A percentile compares a stretch with the other conserved stretches of the same genome.
Conservation (phyloP, 345 rosid genomes). For the Raphanus raphanistrum region DNA sequence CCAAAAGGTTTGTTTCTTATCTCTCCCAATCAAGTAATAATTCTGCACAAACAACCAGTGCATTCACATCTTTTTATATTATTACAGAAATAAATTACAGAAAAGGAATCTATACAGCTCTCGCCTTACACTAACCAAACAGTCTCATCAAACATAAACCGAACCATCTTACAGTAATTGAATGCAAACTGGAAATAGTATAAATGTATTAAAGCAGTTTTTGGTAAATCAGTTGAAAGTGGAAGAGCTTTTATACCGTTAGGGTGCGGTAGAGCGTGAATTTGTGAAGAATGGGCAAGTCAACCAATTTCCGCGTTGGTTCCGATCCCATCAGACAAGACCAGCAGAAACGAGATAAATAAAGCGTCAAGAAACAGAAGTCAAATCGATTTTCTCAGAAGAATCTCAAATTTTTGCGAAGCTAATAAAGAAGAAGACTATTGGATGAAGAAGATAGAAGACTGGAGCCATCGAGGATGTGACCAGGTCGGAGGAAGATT, state of each 20-base stretch:
- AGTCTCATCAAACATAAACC: not conserved
- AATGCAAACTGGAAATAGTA: not conserved
- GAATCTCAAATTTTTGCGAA: not conserved
- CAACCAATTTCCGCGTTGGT: constrained; percentile 30
- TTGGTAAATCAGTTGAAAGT: not conserved
- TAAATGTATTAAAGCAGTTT: not conserved
- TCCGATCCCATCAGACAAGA: constrained; percentile 44
- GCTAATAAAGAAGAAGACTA: not conserved
- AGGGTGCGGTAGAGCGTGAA: constrained; percentile 78
- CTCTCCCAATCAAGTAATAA: constrained; percentile 81
- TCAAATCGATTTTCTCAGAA: not conserved
- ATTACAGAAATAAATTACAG: not conserved
- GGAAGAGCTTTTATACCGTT: constrained; percentile 47
- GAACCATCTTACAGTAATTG: not conserved
- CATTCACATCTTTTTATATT: not conserved
- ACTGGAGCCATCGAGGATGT: constrained; percentile 33
- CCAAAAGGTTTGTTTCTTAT: constrained; percentile 57
- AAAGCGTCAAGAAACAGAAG: not conserved
- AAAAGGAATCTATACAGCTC: not conserved
- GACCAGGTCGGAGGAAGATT: constrained; percentile 15
- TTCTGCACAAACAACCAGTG: constrained; percentile 46
- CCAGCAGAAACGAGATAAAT: not conserved
- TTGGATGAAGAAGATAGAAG: constrained; percentile 16
- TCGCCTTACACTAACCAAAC: constrained; percentile 15
- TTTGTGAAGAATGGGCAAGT: constrained; percentile 60